A percentile compares a stretch with the other conserved stretches of the same genome.
These are phyloP conservation scores for Sisymbrium altissimum DNA, from an alignment of 345 rosid species.

Conservation along the genomic window DNA sequence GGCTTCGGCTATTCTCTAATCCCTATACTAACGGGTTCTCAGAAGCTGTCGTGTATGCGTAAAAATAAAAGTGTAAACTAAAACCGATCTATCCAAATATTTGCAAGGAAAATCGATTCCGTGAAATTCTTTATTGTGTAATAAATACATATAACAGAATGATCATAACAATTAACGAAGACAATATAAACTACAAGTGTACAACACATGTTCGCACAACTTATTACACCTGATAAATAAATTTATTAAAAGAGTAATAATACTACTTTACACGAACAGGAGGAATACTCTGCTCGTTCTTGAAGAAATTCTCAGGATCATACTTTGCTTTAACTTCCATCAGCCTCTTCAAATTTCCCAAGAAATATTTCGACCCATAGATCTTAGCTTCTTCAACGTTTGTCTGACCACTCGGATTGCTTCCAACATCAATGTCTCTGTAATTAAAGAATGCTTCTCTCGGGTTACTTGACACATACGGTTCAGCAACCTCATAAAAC, in stretches of 20 bases:
- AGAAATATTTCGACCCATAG: slow-evolving; percentile 44
- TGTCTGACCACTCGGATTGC: slow-evolving; percentile 15
- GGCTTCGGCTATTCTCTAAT: neutral
- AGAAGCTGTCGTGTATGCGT: too few species aligned
- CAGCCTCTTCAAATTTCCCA: slow-evolving; percentile 38
- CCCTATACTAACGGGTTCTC: neutral
- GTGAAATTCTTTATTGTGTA: neutral
- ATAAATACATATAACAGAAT: neutral
- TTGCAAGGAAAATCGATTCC: neutral
- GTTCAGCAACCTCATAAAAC: slow-evolving; percentile 39
- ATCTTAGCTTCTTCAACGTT: slow-evolving; percentile 31
- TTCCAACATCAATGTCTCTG: slow-evolving; percentile 38
- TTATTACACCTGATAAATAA: neutral
- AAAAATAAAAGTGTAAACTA: too few species aligned
- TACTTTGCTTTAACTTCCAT: slow-evolving; percentile 37
- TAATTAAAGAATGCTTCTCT: slow-evolving; percentile 39
- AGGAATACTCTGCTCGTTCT: slow-evolving; percentile 42
- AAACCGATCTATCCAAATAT: neutral
- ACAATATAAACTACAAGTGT: neutral
- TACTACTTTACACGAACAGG: neutral
- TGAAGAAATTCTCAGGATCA: slow-evolving; percentile 44
- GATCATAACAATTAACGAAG: neutral
- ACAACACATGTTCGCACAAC: neutral
- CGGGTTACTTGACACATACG: slow-evolving; percentile 47
- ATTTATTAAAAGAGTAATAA: neutral